Conservation (phyloP, 257 asterid genomes). For the Oldenlandia corymbosa region DNA sequence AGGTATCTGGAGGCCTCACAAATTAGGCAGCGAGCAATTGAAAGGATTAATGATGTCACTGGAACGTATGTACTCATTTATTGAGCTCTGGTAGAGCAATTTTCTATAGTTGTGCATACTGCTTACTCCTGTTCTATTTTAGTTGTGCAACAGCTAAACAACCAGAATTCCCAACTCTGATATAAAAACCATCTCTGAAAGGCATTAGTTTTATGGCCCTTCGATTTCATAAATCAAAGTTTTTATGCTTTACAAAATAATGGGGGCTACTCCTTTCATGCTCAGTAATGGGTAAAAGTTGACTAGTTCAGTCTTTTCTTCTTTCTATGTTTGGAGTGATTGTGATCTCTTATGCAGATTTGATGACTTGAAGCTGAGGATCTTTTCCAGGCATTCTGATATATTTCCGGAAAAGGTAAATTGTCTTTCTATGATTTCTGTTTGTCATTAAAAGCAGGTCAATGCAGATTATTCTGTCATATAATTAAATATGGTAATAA, state of each 20-base stretch:
- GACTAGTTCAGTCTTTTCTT: background rate
- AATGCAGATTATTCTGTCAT: background rate
- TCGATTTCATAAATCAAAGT: background rate
- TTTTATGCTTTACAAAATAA: no score
- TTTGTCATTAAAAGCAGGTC: background rate
- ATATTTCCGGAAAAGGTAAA: slow-evolving; percentile 84
- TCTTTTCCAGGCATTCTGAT: slow-evolving; percentile 75
- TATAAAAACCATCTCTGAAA: background rate
- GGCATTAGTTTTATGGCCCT: background rate
- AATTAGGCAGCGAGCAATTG: slow-evolving; percentile 77
- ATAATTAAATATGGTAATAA: background rate
- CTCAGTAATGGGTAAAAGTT: slow-evolving; percentile 12
- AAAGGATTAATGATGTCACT: slow-evolving; percentile 74
- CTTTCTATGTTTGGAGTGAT: slow-evolving; percentile 17
- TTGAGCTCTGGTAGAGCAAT: background rate
- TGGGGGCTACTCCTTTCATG: no score
- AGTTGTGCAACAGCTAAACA: background rate
- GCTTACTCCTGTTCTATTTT: background rate
- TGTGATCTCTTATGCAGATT: slow-evolving; percentile 49
- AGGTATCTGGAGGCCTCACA: slow-evolving; percentile 91
- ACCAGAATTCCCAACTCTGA: background rate
- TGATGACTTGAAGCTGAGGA: slow-evolving; percentile 62
- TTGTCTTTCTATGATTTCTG: slow-evolving; percentile 6
- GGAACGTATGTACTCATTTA: slow-evolving; percentile 70
- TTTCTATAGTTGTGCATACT: background rate